A percentile compares a stretch with the other conserved stretches of the same genome.
Conservation (phyloP, 306 rosid species). For the Dryas drummondii region DNA sequence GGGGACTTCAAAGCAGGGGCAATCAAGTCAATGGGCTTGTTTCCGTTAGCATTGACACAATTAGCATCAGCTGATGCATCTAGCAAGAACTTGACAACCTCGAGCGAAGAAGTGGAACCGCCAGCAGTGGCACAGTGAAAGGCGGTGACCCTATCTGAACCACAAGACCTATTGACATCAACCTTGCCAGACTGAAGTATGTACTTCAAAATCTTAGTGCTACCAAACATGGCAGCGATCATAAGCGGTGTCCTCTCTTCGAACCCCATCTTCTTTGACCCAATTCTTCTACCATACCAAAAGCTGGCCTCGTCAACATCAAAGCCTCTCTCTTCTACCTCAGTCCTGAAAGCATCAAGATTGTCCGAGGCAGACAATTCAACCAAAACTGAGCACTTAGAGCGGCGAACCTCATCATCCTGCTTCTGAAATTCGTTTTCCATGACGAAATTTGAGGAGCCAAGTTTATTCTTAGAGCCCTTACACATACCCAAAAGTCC, state of each 20-base stretch:
- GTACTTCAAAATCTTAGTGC: constrained; percentile 61
- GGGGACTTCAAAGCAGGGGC: constrained; percentile 47
- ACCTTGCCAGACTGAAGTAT: constrained; percentile 53
- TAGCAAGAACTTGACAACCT: constrained; percentile 77
- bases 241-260: constrained; percentile 89
- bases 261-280: constrained; percentile 86
- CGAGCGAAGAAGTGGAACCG: constrained; percentile 57
- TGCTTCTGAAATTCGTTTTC: constrained; percentile 59
- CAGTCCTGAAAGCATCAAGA: constrained; percentile 59
- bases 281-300: constrained; percentile 93
- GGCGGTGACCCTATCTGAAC: constrained; percentile 83
- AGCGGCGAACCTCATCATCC: constrained; percentile 26
- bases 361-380: constrained; percentile 84
- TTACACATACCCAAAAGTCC: constrained; percentile 71
- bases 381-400: constrained; percentile 54
- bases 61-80: constrained; percentile 68
- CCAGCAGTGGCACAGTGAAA: constrained; percentile 93
- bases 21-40: constrained; percentile 64
- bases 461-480: constrained; percentile 55
- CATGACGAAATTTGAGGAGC: constrained; percentile 51
- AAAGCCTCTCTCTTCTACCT: constrained; percentile 68
- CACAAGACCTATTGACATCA: constrained; percentile 72
- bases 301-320: constrained; percentile 59
- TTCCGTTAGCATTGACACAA: constrained; percentile 53
- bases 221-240: constrained; percentile 93